phyloP scores from a whole-genome alignment of 257 asterid genomes.

The Jaltomata sinuosa region DNA sequence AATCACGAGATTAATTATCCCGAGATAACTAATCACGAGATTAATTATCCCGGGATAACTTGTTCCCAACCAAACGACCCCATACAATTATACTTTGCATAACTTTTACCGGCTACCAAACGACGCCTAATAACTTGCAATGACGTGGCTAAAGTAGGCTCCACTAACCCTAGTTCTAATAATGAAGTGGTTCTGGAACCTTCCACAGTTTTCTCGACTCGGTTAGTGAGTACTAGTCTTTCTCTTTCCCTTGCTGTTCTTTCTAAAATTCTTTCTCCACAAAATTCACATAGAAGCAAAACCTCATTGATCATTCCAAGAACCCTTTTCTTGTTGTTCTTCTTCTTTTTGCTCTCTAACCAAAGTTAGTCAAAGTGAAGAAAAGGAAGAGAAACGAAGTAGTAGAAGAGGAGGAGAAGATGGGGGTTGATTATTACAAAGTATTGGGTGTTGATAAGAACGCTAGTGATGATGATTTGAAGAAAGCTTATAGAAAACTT shows the following conservation, averaged over 20 bases:
- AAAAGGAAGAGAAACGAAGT: constrained; percentile 17
- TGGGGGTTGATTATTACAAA: constrained; percentile 37
- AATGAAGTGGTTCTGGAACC: neutral
- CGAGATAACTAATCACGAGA: no score
- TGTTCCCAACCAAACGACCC: no score
- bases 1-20: no score
- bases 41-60: no score
- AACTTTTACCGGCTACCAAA: no score
- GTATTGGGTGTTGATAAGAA: constrained; percentile 29
- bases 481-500: constrained; percentile 36
- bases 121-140: no score
- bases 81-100: no score
- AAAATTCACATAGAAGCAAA: neutral
- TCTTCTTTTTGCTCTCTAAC: no score
- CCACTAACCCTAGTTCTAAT: neutral
- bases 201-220: neutral
- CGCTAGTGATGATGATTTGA: constrained; percentile 27
- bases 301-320: neutral
- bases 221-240: neutral
- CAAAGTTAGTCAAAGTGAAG: constrained; percentile 3
- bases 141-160: neutral
- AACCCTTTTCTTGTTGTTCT: neutral
- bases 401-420: neutral
- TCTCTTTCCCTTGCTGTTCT: neutral
- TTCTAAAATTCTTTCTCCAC: neutral